Evolutionary conservation across 208 protist genomes (phyloP).

Genomic region (Trypanosoma melophagium): DNA sequence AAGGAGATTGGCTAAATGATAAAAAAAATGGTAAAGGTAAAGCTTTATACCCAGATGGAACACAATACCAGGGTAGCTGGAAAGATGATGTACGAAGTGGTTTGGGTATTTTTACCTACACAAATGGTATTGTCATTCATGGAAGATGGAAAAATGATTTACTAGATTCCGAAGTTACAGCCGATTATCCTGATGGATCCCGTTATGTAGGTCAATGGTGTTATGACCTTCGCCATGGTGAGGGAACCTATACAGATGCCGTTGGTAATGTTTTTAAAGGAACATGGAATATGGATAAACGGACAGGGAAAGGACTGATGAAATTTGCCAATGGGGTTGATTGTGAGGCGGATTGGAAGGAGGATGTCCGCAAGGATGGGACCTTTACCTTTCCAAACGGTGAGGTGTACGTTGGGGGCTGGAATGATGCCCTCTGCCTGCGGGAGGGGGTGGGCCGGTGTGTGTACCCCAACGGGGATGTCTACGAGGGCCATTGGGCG

Average conservation of each 20-base stretch:
- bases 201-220: constrained; percentile 69
- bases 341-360: constrained; percentile 64
- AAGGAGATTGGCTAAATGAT: constrained; percentile 78
- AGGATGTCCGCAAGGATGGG: constrained; percentile 38
- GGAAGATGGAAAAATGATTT: constrained; percentile 50
- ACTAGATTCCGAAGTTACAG: constrained; percentile 45
- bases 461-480: constrained; percentile 65
- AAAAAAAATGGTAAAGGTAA: constrained; percentile 68
- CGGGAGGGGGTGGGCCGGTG: constrained; percentile 79
- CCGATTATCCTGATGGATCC: constrained; percentile 61
- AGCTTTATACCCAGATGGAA: constrained; percentile 49
- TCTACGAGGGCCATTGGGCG: constrained; percentile 83
- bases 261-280: constrained; percentile 60
- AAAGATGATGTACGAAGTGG: constrained; percentile 45
- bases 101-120: constrained; percentile 45
- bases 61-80: constrained; percentile 57
- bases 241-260: constrained; percentile 44
- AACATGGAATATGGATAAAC: constrained; percentile 58
- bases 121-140: constrained; percentile 41
- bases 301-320: constrained; percentile 55
- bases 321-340: constrained; percentile 58
- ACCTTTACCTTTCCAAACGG: constrained; percentile 84
- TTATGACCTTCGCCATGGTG: constrained; percentile 56
- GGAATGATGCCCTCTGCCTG: constrained; percentile 44
- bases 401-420: constrained; percentile 67